These are phyloP conservation scores for Pseudozyma sp. DNA, from an alignment of 1,284 basidiomycete genomes.

Conservation along the genomic window DNA sequence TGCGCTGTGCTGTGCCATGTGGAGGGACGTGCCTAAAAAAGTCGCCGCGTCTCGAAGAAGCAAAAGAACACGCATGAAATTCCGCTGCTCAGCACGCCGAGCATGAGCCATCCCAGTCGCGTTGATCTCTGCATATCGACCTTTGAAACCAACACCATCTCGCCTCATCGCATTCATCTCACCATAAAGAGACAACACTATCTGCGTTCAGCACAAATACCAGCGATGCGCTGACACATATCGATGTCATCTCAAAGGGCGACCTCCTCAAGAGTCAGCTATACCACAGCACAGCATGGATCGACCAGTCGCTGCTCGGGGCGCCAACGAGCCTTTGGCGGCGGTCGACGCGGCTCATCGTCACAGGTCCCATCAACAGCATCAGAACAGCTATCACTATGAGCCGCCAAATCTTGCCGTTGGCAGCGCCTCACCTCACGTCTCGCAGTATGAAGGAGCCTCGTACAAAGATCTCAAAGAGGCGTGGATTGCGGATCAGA, in stretches of 20 bases:
- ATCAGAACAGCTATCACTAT: background rate
- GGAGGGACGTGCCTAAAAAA: slow-evolving; percentile 21
- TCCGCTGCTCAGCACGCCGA: background rate
- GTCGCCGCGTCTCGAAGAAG: background rate
- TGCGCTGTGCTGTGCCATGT: slow-evolving; percentile 1
- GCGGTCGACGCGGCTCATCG: slow-evolving; percentile 29
- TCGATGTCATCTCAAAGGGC: background rate
- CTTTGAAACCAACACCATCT: background rate
- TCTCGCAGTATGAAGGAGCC: background rate
- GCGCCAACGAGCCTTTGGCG: slow-evolving; percentile 23
- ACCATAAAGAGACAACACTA: too few relatives aligned
- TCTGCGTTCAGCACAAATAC: too few relatives aligned
- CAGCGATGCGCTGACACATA: slow-evolving; percentile 5
- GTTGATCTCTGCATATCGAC: background rate
- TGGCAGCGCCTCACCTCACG: too few relatives aligned
- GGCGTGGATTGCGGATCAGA: slow-evolving; percentile 83
- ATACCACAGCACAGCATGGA: slow-evolving; percentile 16
- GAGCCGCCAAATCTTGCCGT: slow-evolving; percentile 4
- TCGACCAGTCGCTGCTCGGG: slow-evolving; percentile 7
- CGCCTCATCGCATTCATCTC: background rate
- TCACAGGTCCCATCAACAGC: slow-evolving; percentile 15
- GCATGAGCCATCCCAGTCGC: background rate
- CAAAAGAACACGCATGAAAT: background rate
- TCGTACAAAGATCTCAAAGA: slow-evolving; percentile 86
- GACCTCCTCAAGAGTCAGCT: background rate